These are phyloP conservation scores for Globisporangium cylindrosporum DNA, from an alignment of 352 stramenopile species.

Conservation along the genomic window DNA sequence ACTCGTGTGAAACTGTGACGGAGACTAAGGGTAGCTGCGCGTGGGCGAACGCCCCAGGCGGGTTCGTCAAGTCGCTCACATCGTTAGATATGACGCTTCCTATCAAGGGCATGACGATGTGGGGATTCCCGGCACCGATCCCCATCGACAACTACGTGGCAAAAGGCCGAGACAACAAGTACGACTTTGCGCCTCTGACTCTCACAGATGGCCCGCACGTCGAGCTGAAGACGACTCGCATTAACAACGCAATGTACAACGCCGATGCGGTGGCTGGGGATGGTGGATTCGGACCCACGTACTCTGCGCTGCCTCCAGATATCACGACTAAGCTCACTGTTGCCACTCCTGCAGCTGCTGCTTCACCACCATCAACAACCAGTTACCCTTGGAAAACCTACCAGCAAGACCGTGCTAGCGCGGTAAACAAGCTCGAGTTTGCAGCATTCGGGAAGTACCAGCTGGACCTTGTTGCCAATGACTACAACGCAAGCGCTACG, in stretches of 20 bases:
- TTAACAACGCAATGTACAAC: conserved; percentile 7
- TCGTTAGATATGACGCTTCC: too few relatives aligned
- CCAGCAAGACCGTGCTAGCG: conserved; percentile 25
- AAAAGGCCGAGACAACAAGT: conserved; percentile 22
- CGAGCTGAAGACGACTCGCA: conserved; percentile 1
- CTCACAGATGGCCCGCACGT: conserved; percentile 6
- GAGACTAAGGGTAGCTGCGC: too few relatives aligned
- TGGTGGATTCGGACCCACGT: too few relatives aligned
- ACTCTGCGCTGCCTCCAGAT: too few relatives aligned
- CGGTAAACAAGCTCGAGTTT: conserved; percentile 42
- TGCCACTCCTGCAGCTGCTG: too few relatives aligned
- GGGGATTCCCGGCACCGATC: conserved; percentile 25
- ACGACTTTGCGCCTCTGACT: neutral
- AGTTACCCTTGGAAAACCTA: conserved; percentile 49
- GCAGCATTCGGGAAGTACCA: conserved; percentile 49
- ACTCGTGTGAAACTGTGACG: too few relatives aligned
- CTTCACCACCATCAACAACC: too few relatives aligned
- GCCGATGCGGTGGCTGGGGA: neutral
- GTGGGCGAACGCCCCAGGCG: too few relatives aligned
- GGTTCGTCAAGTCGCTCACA: too few relatives aligned
- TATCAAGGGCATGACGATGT: too few relatives aligned
- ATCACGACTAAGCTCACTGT: too few relatives aligned
- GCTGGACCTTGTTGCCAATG: conserved; percentile 38
- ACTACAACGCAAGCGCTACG: conserved; percentile 39
- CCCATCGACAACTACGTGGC: conserved; percentile 51